Percentiles rank a stretch among this genome's conserved stretches.
phyloP scores from a whole-genome alignment of 345 rosid species.

The Pugionium cornutum region DNA sequence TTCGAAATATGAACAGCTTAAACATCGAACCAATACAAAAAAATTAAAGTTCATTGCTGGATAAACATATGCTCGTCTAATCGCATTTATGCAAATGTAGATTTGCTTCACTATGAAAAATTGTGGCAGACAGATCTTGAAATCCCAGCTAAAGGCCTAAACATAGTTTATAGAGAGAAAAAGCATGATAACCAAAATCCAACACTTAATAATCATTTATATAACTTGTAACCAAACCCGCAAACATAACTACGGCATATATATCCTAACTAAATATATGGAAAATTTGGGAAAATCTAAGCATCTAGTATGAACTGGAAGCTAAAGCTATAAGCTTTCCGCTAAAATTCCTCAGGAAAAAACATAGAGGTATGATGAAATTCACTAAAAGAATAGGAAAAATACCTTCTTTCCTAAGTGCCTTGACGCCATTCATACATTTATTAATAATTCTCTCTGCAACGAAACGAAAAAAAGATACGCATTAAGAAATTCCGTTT shows the following conservation, averaged over 20 bases:
- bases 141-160: conserved; percentile 1
- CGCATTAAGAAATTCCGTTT: neutral
- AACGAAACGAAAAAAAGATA: neutral
- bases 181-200: neutral
- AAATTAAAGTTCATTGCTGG: neutral
- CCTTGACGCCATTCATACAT: conserved; percentile 60
- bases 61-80: neutral
- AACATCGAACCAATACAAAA: neutral
- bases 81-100: conserved; percentile 5
- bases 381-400: neutral
- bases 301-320: neutral
- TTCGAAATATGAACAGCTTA: neutral
- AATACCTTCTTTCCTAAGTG: conserved; percentile 50
- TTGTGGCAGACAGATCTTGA: neutral
- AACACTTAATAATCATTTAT: neutral
- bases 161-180: conserved; percentile 2
- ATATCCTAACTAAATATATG: neutral
- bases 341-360: neutral
- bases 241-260: neutral
- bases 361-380: neutral
- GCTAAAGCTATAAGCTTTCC: conserved; percentile 1
- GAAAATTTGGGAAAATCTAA: neutral
- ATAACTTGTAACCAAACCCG: neutral
- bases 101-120: neutral
- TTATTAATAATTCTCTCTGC: conserved; percentile 40